Percentiles rank a stretch among this genome's conserved stretches.
phyloP scores from a whole-genome alignment of 352 stramenopile species.

The Phytophthora capsici region DNA sequence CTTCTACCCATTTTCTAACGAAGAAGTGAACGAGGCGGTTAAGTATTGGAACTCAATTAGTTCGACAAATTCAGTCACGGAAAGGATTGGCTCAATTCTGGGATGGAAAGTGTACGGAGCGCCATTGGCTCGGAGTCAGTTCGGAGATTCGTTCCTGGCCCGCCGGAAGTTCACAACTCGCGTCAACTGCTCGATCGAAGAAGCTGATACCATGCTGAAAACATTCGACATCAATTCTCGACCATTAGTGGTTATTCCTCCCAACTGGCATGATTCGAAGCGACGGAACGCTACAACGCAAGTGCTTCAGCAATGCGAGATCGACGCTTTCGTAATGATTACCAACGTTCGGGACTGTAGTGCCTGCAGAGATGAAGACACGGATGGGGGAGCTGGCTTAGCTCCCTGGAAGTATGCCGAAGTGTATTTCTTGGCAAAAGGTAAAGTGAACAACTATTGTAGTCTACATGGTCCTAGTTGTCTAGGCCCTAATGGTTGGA shows the following conservation, averaged over 20 bases:
- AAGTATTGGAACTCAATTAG: background rate
- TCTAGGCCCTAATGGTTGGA: too few species aligned
- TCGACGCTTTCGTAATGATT: background rate
- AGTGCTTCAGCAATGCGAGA: background rate
- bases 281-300: background rate
- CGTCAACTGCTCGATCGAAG: background rate
- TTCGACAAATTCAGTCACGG: background rate
- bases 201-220: background rate
- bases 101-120: constrained; percentile 1
- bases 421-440: too few species aligned
- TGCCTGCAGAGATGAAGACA: too few species aligned
- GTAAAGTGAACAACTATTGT: too few species aligned
- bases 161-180: background rate
- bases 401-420: too few species aligned
- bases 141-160: background rate
- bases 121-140: background rate
- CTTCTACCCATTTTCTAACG: constrained; percentile 25
- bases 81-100: background rate
- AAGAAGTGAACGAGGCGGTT: constrained; percentile 15
- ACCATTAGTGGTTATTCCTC: background rate
- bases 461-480: too few species aligned
- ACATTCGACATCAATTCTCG: background rate
- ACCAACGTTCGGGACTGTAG: background rate
- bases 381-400: too few species aligned
- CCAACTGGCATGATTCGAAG: background rate